Evolutionary conservation across 176 grass and related monocot species (phyloP).

Genomic region (Pontederia crassipes): DNA sequence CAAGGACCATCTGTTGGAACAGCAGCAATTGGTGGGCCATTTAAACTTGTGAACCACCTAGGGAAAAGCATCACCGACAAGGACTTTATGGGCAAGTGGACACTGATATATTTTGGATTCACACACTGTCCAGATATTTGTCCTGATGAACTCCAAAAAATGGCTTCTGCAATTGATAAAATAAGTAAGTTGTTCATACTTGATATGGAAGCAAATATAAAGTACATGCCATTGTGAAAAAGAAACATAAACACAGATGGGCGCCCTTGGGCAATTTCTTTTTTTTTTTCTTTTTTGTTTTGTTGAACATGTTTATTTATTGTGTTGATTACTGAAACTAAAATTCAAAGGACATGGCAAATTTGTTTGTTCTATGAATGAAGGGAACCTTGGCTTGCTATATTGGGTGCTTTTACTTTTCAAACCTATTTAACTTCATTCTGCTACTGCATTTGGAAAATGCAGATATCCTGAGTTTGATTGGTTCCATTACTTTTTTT

Average conservation of each 20-base stretch:
- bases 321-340: neutral
- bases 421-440: too few relatives aligned
- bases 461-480: too few relatives aligned
- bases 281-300: too few relatives aligned
- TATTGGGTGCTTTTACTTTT: too few relatives aligned
- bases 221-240: neutral
- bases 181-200: slow-evolving; percentile 35
- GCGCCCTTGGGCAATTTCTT: too few relatives aligned
- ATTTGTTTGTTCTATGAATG: too few relatives aligned
- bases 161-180: slow-evolving; percentile 60
- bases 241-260: neutral
- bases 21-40: slow-evolving; percentile 60
- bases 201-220: neutral
- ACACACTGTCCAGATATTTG: slow-evolving; percentile 77
- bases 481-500: too few relatives aligned
- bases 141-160: slow-evolving; percentile 69
- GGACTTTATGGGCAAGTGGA: slow-evolving; percentile 74
- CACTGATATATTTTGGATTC: slow-evolving; percentile 65
- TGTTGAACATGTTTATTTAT: too few relatives aligned
- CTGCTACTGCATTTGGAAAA: too few relatives aligned
- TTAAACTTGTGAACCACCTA: slow-evolving; percentile 52
- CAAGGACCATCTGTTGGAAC: slow-evolving; percentile 34
- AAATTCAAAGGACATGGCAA: too few relatives aligned
- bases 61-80: slow-evolving; percentile 49
- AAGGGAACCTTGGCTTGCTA: too few relatives aligned